phyloP scores from a whole-genome alignment of 2,329 filamentous ascomycete species.

The Diaporthe eres region DNA sequence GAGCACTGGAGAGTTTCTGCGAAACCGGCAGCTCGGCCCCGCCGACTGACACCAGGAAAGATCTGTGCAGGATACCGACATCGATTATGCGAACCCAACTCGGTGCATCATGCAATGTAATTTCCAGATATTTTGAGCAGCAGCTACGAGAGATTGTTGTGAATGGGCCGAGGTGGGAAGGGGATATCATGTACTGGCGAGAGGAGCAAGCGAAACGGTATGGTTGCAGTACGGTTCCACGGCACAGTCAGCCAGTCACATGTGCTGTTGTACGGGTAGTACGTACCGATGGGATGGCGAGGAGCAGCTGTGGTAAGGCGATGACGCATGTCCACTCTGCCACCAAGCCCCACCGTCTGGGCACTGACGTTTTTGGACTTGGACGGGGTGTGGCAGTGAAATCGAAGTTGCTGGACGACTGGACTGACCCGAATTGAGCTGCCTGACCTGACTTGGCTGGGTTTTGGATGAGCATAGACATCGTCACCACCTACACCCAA shows the following conservation, averaged over 20 bases:
- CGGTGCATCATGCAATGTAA: not conserved
- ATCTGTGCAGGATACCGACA: not conserved
- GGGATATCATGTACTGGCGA: not conserved
- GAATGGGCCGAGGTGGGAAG: not conserved
- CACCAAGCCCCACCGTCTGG: slow-evolving; percentile 21
- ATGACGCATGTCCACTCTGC: slow-evolving; percentile 25
- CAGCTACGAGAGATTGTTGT: not conserved
- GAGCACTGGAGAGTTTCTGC: not conserved
- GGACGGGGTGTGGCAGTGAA: slow-evolving; percentile 27
- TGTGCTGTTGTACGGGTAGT: not conserved
- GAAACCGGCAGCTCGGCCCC: not conserved
- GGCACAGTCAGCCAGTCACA: slow-evolving; percentile 23
- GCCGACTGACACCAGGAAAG: not conserved
- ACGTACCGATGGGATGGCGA: slow-evolving; percentile 11
- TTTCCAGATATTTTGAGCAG: not conserved
- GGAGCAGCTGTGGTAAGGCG: not conserved
- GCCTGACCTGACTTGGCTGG: slow-evolving; percentile 14
- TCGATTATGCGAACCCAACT: not conserved
- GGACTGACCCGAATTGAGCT: slow-evolving; percentile 1
- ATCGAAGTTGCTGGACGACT: slow-evolving; percentile 29
- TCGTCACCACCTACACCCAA: slow-evolving; percentile 1
- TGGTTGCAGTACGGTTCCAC: slow-evolving; percentile 3
- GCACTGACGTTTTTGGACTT: slow-evolving; percentile 28
- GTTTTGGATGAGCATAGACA: slow-evolving; percentile 5
- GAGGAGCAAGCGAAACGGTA: not conserved